phyloP scores from a whole-genome alignment of 2,329 filamentous ascomycete species.

The Aspergillus ruber region DNA sequence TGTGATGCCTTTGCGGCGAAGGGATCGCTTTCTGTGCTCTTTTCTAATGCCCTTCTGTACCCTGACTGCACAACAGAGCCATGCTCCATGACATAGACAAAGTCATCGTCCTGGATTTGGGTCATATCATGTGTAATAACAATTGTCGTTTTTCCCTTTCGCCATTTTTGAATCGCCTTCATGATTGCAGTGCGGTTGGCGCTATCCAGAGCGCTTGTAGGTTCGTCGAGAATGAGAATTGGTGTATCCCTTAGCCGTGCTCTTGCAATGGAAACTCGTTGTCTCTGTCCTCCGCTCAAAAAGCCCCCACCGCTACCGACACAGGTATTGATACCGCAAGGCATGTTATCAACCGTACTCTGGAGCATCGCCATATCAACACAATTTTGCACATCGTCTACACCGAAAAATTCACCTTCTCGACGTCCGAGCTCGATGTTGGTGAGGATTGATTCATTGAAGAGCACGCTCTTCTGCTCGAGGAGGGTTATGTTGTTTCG shows the following conservation, averaged over 20 bases:
- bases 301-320: slow-evolving; percentile 64
- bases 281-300: slow-evolving; percentile 78
- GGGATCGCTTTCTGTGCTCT: slow-evolving; percentile 23
- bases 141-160: slow-evolving; percentile 75
- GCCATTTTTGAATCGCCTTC: slow-evolving; percentile 69
- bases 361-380: slow-evolving; percentile 64
- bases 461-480: slow-evolving; percentile 74
- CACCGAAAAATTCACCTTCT: slow-evolving; percentile 44
- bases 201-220: slow-evolving; percentile 80
- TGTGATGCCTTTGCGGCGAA: slow-evolving; percentile 4
- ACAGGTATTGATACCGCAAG: slow-evolving; percentile 63
- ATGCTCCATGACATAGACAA: slow-evolving; percentile 70
- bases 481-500: slow-evolving; percentile 71
- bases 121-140: slow-evolving; percentile 86
- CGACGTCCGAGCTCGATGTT: slow-evolving; percentile 70
- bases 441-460: slow-evolving; percentile 69
- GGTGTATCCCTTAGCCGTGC: slow-evolving; percentile 70
- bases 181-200: slow-evolving; percentile 62
- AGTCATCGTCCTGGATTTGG: slow-evolving; percentile 67
- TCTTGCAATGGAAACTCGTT: slow-evolving; percentile 73
- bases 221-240: slow-evolving; percentile 80
- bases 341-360: slow-evolving; percentile 59
- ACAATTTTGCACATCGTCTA: slow-evolving; percentile 54
- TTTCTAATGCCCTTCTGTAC: slow-evolving; percentile 49
- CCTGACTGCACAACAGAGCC: slow-evolving; percentile 65